A percentile compares a stretch with the other conserved stretches of the same genome.
These are phyloP conservation scores for Cubamyces lactineus DNA, from an alignment of 768 basidiomycete species.

Conservation along the genomic window DNA sequence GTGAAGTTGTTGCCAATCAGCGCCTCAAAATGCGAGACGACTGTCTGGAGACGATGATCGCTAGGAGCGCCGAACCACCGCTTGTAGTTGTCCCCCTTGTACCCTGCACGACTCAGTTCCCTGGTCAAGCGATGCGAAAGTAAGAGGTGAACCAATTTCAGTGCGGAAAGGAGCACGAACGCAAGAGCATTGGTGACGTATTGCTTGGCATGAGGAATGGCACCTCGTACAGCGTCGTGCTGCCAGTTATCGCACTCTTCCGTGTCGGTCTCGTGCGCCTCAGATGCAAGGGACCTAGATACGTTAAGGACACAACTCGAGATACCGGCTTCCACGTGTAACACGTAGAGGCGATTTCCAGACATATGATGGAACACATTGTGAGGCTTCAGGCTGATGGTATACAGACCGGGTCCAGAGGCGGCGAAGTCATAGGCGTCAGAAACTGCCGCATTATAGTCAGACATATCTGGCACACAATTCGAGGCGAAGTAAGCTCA, in stretches of 20 bases:
- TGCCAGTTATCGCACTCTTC: conserved; percentile 8
- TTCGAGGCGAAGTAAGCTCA: conserved; percentile 27
- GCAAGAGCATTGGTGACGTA: conserved; percentile 1
- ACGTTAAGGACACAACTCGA: neutral
- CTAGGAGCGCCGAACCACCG: conserved; percentile 14
- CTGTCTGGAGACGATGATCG: neutral
- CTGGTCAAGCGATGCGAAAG: neutral
- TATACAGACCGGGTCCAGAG: conserved; percentile 36
- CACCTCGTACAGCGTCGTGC: neutral
- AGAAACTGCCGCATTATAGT: conserved; percentile 39
- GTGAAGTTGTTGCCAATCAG: conserved; percentile 18
- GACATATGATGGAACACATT: conserved; percentile 40
- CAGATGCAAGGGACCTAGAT: neutral
- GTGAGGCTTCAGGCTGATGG: conserved; percentile 39
- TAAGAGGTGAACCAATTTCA: neutral
- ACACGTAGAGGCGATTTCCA: neutral
- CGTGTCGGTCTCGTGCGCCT: neutral
- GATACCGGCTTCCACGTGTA: neutral
- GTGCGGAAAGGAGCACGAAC: neutral
- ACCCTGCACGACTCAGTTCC: neutral
- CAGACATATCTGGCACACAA: too few relatives aligned
- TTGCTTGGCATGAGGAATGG: neutral
- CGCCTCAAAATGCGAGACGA: conserved; percentile 8
- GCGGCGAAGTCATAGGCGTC: conserved; percentile 33
- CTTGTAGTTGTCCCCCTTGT: conserved; percentile 5